Base-by-base conservation (phyloP, 169 alveolate genomes). In the Plasmodium falciparum region DNA sequence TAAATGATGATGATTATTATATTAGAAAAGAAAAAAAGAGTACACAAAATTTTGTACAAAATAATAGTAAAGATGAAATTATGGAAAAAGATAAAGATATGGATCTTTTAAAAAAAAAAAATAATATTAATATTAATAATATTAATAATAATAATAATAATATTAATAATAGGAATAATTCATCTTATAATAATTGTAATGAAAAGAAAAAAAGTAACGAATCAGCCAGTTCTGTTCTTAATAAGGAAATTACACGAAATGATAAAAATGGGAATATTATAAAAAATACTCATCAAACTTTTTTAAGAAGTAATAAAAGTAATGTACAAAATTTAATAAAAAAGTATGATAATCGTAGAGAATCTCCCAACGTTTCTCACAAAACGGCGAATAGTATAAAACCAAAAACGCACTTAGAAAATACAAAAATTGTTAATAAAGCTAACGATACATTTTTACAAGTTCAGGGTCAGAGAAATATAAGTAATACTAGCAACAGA, bases 261-360 rank as follows among this genome's bases (percentile, higher is more conserved):
- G 54, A 39, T 9, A 24, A 13, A 7, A 62, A 17, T 62, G 71
- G 9, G 22, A 62, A 62, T 62, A 56, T 56, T 6, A 15, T 56
- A 6, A 56, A 22, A 56, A 62, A 17, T 24, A 62, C 33, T 62
- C 45, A 11, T 1, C 50, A 71, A 66, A 9, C 89, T n/a, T 70
- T 78, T 49, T 66, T 59, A 45, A 78, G 67, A 11, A 66, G 78
- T 11, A 56, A 39, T 39, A 74, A 78, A 78, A 65, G 78, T 15
- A 66, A 66, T 47, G 89, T 78, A 24, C 65, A 50, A 45, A 22
- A 65, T 49, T 78, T 78, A 39, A 66, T 78, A 50, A 78, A 78
- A 15, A 65, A 78, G 39, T 78, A 78, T 24, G 78, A 78, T n/a
- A 26, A 3, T 33, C 63, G 22, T 17, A 17, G 66, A 52, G 88